Percentiles rank a stretch among this genome's conserved stretches.
These are phyloP conservation scores for Trichothecium sympodiale DNA, from an alignment of 2,329 filamentous ascomycete species.

Conservation along the genomic window DNA sequence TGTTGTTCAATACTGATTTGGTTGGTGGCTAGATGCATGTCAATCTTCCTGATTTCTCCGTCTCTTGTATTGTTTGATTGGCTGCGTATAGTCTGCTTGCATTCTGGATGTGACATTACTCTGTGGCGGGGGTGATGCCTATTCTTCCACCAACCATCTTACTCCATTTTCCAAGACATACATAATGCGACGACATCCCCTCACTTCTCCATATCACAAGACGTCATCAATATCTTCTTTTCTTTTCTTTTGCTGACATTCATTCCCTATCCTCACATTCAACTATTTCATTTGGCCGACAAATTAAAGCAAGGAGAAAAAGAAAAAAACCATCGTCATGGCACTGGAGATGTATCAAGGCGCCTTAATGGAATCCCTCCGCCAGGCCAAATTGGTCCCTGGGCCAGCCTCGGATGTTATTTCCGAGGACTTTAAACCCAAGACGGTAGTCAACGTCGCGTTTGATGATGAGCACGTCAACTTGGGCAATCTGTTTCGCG, in stretches of 20 bases:
- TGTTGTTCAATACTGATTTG: no score
- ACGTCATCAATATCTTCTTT: neutral
- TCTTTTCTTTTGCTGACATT: neutral
- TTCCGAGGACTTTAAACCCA: conserved; percentile 28
- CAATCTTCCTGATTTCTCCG: neutral
- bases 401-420: conserved; percentile 28
- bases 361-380: conserved; percentile 18
- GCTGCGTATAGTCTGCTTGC: neutral
- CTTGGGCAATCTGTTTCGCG: conserved; percentile 28
- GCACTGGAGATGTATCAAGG: conserved; percentile 8
- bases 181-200: neutral
- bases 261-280: neutral
- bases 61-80: neutral
- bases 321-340: conserved; percentile 7
- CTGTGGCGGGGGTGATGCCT: neutral
- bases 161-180: conserved; percentile 5
- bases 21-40: no score
- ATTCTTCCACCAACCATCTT: conserved; percentile 6
- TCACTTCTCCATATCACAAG: no score
- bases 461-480: conserved; percentile 21
- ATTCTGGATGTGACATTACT: neutral
- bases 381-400: conserved; percentile 26
- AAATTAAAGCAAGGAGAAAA: neutral
- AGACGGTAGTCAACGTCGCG: conserved; percentile 24
- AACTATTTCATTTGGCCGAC: neutral